phyloP scores from a whole-genome alignment of 2,329 filamentous ascomycete genomes.

The Huntiella decipiens region DNA sequence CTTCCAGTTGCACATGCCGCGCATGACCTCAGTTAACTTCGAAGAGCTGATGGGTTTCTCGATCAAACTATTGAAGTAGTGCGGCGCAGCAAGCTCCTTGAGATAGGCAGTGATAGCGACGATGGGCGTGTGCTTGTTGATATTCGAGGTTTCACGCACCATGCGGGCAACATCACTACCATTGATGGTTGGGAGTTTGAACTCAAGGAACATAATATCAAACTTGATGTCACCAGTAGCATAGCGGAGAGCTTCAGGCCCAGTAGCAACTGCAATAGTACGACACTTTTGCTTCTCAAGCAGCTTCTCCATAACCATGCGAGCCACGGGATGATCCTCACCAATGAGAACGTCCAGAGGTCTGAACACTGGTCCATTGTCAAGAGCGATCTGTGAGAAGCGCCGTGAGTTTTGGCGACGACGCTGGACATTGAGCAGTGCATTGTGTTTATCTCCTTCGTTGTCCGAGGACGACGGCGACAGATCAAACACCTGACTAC shows the following conservation, averaged over 20 bases:
- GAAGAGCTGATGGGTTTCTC: conserved; percentile 91
- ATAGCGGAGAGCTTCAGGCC: conserved; percentile 79
- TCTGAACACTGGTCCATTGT: conserved; percentile 62
- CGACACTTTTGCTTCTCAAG: conserved; percentile 89
- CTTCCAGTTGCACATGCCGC: conserved; percentile 84
- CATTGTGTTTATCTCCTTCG: conserved; percentile 81
- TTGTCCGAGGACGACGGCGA: conserved; percentile 96
- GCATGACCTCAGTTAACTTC: conserved; percentile 76
- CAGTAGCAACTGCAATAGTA: conserved; percentile 78
- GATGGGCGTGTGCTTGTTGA: conserved; percentile 85
- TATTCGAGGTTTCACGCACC: conserved; percentile 91
- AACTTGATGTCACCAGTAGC: conserved; percentile 96
- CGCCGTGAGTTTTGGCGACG: conserved; percentile 89
- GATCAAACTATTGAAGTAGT: conserved; percentile 88
- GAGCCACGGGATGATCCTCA: conserved; percentile 90
- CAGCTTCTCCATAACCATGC: conserved; percentile 96
- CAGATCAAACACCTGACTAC: conserved; percentile 88
- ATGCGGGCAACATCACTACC: conserved; percentile 91
- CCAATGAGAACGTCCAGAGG: conserved; percentile 89
- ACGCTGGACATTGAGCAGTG: conserved; percentile 75
- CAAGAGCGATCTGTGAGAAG: conserved; percentile 74
- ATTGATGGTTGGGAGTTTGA: conserved; percentile 84
- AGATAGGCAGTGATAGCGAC: conserved; percentile 93
- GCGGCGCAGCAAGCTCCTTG: conserved; percentile 87
- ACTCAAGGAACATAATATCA: conserved; percentile 96